Evolutionary conservation across 78 protist species (phyloP), one percentile per base, ranked within the genome.

Genomic region (slime mould (Dictyostelium discoideum)): DNA sequence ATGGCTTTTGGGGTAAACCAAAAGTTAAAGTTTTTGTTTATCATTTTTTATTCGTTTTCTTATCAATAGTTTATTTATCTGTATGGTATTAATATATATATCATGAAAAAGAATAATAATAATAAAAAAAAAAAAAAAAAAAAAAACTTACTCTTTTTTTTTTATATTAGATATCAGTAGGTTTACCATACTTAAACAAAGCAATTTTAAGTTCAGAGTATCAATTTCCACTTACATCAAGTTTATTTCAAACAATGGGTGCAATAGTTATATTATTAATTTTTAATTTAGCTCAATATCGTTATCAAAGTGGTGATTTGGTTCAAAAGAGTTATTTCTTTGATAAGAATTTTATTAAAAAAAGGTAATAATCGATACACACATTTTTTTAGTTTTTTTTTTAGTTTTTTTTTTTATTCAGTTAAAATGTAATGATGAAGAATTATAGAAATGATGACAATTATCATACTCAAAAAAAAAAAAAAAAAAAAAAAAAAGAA

Each of bases 181-280:
- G 69, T 5, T 69, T 89, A 67, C 94, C 94, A 40, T 81, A 80
- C 26, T 42, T 89, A 39, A 89, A 81, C 42, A 89, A 89, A 67
- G 18, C 73, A 24, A 89, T 89, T 39, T 89, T 89, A 29, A 50
- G 29, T 26, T 5, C 20, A 20, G 54, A 29, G 39, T 89, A 89
- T 46, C 10, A 60, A 14, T 89, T 29, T 29, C 94, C 94, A 22
- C 16, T 89, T 10, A 89, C 94, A 26, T 78, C 87, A 29, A 81
- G 87, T 81, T 89, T 89, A 13, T 63, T 89, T 44, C 94, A 89
- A 46, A 89, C 87, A 11, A 14, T 89, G 18, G 94, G 94, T 48
- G 77, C 94, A 13, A 16, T 85, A 1, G 13, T 81, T 6, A 24
- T 89, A 3, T 20, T 89, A 24, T 69, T 89, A 5, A 14, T 89